Evolutionary conservation across 2,329 filamentous ascomycete genomes (phyloP).

Genomic region (Penicillium sp.): DNA sequence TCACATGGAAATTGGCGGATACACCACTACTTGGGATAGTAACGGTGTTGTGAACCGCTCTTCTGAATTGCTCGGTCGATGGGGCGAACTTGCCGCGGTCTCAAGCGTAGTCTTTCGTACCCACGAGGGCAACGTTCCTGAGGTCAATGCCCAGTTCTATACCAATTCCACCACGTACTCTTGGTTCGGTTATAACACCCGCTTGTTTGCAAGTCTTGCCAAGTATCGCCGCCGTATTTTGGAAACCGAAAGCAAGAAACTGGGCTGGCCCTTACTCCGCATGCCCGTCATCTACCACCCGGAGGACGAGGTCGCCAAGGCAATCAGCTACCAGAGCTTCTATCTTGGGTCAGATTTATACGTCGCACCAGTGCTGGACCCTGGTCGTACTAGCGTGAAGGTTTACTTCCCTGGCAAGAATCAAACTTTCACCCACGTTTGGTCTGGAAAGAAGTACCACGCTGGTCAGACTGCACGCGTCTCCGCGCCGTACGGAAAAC

Average conservation of each 20-base stretch:
- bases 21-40: conserved; percentile 32
- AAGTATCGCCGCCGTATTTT: conserved; percentile 34
- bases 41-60: conserved; percentile 36
- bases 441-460: conserved; percentile 19
- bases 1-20: conserved; percentile 40
- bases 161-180: conserved; percentile 35
- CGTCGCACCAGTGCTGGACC: conserved; percentile 25
- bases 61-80: conserved; percentile 38
- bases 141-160: conserved; percentile 41
- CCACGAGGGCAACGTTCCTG: conserved; percentile 41
- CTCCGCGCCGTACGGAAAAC: conserved; percentile 21
- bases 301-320: conserved; percentile 16
- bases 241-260: conserved; percentile 24
- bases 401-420: conserved; percentile 23
- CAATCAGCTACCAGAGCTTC: conserved; percentile 27
- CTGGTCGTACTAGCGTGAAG: conserved; percentile 15
- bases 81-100: conserved; percentile 40
- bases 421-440: conserved; percentile 21
- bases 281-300: conserved; percentile 29
- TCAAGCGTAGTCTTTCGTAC: conserved; percentile 37
- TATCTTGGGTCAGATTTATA: conserved; percentile 25
- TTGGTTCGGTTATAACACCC: conserved; percentile 39
- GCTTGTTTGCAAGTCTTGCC: conserved; percentile 36
- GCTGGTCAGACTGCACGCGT: conserved; percentile 17
- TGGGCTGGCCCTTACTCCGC: conserved; percentile 25